These are phyloP conservation scores for Botryosphaeria dothidea DNA, from an alignment of 2,329 filamentous ascomycete species.

Conservation along the genomic window DNA sequence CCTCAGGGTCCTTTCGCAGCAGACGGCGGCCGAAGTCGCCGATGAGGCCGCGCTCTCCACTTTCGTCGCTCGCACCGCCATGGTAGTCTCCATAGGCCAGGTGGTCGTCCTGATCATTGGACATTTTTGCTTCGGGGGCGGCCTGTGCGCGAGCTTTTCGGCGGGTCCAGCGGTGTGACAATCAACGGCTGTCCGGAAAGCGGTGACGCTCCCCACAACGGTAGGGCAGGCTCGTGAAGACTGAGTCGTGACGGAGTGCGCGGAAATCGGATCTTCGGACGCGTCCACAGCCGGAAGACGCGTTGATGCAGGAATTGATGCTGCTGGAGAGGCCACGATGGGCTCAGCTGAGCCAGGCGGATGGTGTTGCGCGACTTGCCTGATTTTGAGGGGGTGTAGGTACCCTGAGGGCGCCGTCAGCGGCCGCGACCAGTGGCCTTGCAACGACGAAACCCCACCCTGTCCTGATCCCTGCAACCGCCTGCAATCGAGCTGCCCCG, in stretches of 20 bases:
- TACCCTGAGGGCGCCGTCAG: not conserved
- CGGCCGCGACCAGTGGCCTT: not conserved
- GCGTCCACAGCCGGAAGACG: not conserved
- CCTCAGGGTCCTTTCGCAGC: constrained; percentile 31
- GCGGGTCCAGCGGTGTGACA: constrained; percentile 16
- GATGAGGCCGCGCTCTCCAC: constrained; percentile 52
- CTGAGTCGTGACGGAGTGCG: constrained; percentile 21
- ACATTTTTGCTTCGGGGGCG: not conserved
- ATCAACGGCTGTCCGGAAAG: constrained; percentile 10
- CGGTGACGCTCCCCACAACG: constrained; percentile 13
- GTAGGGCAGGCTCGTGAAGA: constrained; percentile 21
- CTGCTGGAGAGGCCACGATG: not conserved
- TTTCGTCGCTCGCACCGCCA: constrained; percentile 35
- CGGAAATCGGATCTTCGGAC: not conserved
- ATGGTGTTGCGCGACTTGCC: not conserved
- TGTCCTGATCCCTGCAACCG: not conserved
- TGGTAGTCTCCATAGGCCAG: constrained; percentile 59
- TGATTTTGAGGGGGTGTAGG: not conserved
- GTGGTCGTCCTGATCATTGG: constrained; percentile 45
- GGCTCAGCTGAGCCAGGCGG: not conserved
- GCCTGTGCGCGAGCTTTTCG: constrained; percentile 15
- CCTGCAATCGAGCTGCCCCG: not conserved
- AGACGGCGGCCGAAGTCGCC: constrained; percentile 53
- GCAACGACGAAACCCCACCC: not conserved
- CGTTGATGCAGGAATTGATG: constrained; percentile 1